Evolutionary conservation across 805 yeast genomes (phyloP).

Genomic region (Ogataea henricii): DNA sequence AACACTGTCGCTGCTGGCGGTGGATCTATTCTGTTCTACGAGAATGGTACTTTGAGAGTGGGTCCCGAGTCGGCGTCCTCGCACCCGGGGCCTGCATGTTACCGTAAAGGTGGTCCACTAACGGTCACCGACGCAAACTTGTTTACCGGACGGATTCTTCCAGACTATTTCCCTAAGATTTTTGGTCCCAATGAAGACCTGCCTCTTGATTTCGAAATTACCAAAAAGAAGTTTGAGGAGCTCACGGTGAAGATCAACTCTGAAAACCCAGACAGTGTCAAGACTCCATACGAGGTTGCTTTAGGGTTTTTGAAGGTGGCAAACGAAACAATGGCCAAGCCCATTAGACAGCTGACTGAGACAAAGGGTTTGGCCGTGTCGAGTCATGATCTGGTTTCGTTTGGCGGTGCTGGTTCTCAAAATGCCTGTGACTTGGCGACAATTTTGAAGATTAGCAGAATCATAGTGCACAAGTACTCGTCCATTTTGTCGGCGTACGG

Average conservation of each 20-base stretch:
- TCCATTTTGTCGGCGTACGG: constrained; percentile 45
- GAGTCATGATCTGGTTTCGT: constrained; percentile 67
- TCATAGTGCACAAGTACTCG: constrained; percentile 72
- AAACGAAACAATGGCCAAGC: constrained; percentile 82
- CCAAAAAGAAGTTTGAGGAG: constrained; percentile 49
- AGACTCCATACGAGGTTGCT: constrained; percentile 67
- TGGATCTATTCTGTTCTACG: constrained; percentile 64
- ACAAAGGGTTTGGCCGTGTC: constrained; percentile 69
- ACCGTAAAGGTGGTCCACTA: constrained; percentile 75
- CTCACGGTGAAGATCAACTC: constrained; percentile 56
- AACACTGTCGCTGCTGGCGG: constrained; percentile 40
- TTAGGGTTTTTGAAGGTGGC: constrained; percentile 78
- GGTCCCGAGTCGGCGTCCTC: constrained; percentile 85
- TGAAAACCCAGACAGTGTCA: constrained; percentile 30
- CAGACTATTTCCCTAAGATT: constrained; percentile 72
- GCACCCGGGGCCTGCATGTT: constrained; percentile 85
- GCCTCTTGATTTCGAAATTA: constrained; percentile 59
- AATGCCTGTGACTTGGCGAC: constrained; percentile 74
- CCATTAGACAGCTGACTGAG: constrained; percentile 76
- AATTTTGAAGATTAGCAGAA: constrained; percentile 60
- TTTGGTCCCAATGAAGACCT: constrained; percentile 77
- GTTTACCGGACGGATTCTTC: constrained; percentile 64
- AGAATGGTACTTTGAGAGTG: constrained; percentile 68
- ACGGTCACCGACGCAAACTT: constrained; percentile 83
- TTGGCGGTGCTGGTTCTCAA: constrained; percentile 92